Evolutionary conservation across 768 basidiomycete genomes (phyloP).

Genomic region (Tylopilus rubrobrunneus): DNA sequence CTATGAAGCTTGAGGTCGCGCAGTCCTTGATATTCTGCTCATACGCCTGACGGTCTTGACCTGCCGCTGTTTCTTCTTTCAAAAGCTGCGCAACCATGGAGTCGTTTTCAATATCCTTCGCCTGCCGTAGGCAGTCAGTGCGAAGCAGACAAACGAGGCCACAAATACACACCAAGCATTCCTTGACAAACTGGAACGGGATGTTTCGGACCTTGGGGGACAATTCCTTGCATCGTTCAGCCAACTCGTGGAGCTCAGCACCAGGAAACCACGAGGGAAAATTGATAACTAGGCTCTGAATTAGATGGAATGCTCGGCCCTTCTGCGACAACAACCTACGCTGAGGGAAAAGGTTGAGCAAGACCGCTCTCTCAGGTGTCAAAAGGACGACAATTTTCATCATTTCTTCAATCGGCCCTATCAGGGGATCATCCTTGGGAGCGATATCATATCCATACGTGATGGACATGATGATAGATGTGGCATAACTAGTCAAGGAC

Average conservation of each 20-base stretch:
- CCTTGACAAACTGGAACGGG: slow-evolving; percentile 25
- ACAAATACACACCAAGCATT: slow-evolving; percentile 12
- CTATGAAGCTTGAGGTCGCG: slow-evolving; percentile 19
- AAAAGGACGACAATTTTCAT: slow-evolving; percentile 1
- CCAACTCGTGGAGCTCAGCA: slow-evolving; percentile 7
- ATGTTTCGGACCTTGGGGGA: slow-evolving; percentile 11
- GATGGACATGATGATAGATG: slow-evolving; percentile 20
- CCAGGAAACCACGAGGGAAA: slow-evolving; percentile 22
- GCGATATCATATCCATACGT: slow-evolving; percentile 18
- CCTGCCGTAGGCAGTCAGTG: slow-evolving; percentile 8
- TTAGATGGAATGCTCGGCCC: not conserved
- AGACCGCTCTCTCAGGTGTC: slow-evolving; percentile 20
- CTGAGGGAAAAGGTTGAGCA: slow-evolving; percentile 19
- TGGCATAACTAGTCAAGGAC: slow-evolving; percentile 11
- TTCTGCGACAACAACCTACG: slow-evolving; percentile 10
- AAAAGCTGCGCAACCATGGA: slow-evolving; percentile 23
- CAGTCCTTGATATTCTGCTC: slow-evolving; percentile 20
- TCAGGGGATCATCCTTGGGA: slow-evolving; percentile 17
- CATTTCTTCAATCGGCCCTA: slow-evolving; percentile 13
- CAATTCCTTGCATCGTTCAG: slow-evolving; percentile 6
- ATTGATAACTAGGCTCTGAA: slow-evolving; percentile 8
- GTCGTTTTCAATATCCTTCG: slow-evolving; percentile 15
- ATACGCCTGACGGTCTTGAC: slow-evolving; percentile 2
- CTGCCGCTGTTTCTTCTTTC: not conserved
- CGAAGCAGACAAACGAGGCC: not conserved